phyloP scores from a whole-genome alignment of 257 asterid species.

The Salvia miltiorrhiza region DNA sequence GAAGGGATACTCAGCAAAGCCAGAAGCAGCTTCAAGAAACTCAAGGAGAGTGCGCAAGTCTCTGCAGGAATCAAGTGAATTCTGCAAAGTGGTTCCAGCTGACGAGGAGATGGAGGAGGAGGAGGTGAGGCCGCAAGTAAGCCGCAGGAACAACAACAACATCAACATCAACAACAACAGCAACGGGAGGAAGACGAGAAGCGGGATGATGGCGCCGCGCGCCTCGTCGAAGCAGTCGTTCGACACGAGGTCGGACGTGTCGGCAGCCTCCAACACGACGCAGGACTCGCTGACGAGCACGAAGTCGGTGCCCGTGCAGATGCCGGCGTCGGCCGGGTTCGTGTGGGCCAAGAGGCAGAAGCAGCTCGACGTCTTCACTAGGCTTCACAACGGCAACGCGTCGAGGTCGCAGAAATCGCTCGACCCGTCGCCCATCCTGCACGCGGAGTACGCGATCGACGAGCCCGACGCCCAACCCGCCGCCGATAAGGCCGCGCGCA shows the following conservation, averaged over 20 bases:
- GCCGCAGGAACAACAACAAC: too few species aligned
- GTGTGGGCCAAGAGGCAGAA: slow-evolving; percentile 54
- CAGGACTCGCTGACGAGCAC: slow-evolving; percentile 52
- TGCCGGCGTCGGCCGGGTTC: slow-evolving; percentile 41
- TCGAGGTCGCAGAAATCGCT: slow-evolving; percentile 34
- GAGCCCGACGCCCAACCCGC: slow-evolving; percentile 38
- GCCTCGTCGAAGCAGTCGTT: slow-evolving; percentile 42
- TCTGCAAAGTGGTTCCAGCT: slow-evolving; percentile 37
- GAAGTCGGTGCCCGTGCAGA: slow-evolving; percentile 55
- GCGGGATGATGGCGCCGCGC: slow-evolving; percentile 37
- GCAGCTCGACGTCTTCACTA: slow-evolving; percentile 41
- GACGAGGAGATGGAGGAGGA: slow-evolving; percentile 8
- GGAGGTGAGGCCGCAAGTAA: slow-evolving; percentile 44
- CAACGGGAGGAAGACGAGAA: slow-evolving; percentile 36
- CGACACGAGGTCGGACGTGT: slow-evolving; percentile 69
- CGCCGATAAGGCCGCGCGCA: slow-evolving; percentile 19
- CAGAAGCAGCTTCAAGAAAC: slow-evolving; percentile 45
- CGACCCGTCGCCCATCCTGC: slow-evolving; percentile 29
- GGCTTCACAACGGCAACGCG: slow-evolving; percentile 32
- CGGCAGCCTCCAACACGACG: slow-evolving; percentile 56
- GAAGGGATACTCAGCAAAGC: slow-evolving; percentile 32
- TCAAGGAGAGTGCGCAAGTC: slow-evolving; percentile 50
- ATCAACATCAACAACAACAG: slow-evolving; percentile 22
- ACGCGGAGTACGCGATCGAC: slow-evolving; percentile 23
- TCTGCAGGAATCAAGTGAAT: slow-evolving; percentile 54